Evolutionary conservation across 331 rosid species (phyloP), one percentile per base, ranked within the genome.

Genomic region (Arachis monticola): DNA sequence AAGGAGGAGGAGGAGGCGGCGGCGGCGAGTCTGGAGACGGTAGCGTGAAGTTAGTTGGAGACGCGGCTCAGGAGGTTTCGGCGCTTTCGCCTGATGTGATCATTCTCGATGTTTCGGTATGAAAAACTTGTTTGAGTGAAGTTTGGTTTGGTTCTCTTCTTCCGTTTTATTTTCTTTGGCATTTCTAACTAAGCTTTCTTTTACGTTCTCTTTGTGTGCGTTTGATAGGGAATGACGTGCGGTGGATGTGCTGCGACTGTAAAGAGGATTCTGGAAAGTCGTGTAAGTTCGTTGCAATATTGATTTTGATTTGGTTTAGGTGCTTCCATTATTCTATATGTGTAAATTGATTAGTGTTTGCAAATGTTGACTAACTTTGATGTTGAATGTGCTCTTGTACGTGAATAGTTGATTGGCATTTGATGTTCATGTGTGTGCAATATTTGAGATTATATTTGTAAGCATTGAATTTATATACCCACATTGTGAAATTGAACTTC

Each of bases 191-290:
- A 69, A 69, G 35, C n/a, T 81, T 61, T 65, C 42, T 76, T 7
- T 73, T 13, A 55, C 30, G 60, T 14, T 55, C 60, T 13, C 30
- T 55, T 5, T 13, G 2, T 44, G 31, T 56, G 31, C 62, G 65
- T 35, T 22, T 75, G 76, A 67, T 51, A 92, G 99, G 99, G 97
- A 72, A 94, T 94, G 99, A 80, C 91, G 12, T 94, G 99, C 13
- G 99, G 97, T 40, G 99, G 97, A 66, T 92, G 99, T 76, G 97
- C 97, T 1, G 91, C 95, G 3, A 92, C 85, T 78, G 99, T 94
- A 83, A 94, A 92, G 83, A 91, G 92, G 82, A 91, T 94, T 50
- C 82, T 94, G 13, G 99, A 90, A 80, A 87, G 85, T 82, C 97
- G 77, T 79, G 99, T 92, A 78, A 76, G 90, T 57, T 60, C 55